Conservation (phyloP, 768 basidiomycete species). For the Tylopilus felleus region DNA sequence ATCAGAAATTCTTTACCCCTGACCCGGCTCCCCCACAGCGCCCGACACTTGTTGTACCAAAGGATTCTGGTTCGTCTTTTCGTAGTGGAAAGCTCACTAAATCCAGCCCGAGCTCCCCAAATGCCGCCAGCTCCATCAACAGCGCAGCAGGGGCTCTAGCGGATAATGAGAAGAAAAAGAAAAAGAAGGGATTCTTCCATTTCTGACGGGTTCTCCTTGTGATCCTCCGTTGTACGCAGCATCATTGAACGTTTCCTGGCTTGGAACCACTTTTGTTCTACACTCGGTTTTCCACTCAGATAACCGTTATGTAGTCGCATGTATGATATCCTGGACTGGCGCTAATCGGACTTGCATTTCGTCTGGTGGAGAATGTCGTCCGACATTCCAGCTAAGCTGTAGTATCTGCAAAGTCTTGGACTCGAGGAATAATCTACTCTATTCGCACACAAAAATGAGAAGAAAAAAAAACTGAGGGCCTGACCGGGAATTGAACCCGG, state of each 20-base stretch:
- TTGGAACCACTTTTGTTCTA: not conserved
- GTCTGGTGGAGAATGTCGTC: not conserved
- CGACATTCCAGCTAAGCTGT: too few species aligned
- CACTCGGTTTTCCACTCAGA: conserved; percentile 1
- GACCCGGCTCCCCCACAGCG: conserved; percentile 32
- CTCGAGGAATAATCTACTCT: too few species aligned
- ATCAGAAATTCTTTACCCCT: conserved; percentile 65
- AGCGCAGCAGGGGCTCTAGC: conserved; percentile 35
- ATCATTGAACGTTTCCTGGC: not conserved
- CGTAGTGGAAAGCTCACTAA: conserved; percentile 27
- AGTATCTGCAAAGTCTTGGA: too few species aligned
- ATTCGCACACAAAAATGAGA: too few species aligned
- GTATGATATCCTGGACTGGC: conserved; percentile 11
- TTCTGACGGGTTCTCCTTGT: conserved; percentile 38
- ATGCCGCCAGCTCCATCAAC: conserved; percentile 46
- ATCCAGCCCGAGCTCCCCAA: conserved; percentile 48
- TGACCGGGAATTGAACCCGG: conserved; percentile 59
- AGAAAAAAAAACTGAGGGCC: conserved; percentile 34
- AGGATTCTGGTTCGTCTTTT: conserved; percentile 18
- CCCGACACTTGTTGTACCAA: conserved; percentile 25
- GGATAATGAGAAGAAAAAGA: conserved; percentile 69
- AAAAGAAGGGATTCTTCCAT: conserved; percentile 68
- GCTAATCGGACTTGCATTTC: conserved; percentile 7
- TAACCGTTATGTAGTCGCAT: not conserved
- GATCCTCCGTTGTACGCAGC: not conserved